phyloP scores from a whole-genome alignment of 768 basidiomycete genomes.

The Botryobasidium botryosum region DNA sequence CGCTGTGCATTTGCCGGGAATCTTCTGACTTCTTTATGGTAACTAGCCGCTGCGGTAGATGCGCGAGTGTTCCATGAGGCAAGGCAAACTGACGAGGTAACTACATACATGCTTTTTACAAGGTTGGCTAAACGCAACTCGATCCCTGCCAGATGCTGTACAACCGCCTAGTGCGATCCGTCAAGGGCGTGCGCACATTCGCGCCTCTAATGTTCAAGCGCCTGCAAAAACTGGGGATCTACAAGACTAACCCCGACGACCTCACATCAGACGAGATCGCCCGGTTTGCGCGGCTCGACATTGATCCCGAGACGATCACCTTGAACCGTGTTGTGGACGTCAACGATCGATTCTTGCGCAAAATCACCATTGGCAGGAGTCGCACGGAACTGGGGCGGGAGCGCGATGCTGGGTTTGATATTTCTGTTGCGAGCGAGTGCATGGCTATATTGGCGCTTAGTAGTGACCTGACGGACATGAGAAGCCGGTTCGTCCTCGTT shows the following conservation, averaged over 20 bases:
- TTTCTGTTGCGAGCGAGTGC: conserved; percentile 90
- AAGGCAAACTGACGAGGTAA: conserved; percentile 82
- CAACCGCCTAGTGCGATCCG: conserved; percentile 75
- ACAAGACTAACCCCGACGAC: conserved; percentile 83
- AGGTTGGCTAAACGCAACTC: background rate
- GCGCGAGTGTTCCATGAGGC: conserved; percentile 97
- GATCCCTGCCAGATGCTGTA: conserved; percentile 44
- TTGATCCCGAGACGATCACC: conserved; percentile 81
- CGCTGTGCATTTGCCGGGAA: background rate
- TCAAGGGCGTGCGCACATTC: conserved; percentile 90
- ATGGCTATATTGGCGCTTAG: conserved; percentile 95
- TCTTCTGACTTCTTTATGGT: background rate
- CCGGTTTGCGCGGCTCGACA: conserved; percentile 78
- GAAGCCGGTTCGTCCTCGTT: conserved; percentile 38
- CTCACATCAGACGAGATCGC: conserved; percentile 85
- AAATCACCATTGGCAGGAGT: conserved; percentile 82
- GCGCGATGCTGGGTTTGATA: conserved; percentile 87
- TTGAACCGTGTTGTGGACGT: conserved; percentile 97
- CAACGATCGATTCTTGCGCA: conserved; percentile 92
- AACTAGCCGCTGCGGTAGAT: conserved; percentile 82
- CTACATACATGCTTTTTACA: conserved; percentile 3
- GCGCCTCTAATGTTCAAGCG: conserved; percentile 94
- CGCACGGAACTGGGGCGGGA: conserved; percentile 79
- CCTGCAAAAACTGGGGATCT: conserved; percentile 83
- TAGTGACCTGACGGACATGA: conserved; percentile 81